These are phyloP conservation scores for Eustoma russellianum DNA, from an alignment of 257 asterid genomes.

Conservation along the genomic window DNA sequence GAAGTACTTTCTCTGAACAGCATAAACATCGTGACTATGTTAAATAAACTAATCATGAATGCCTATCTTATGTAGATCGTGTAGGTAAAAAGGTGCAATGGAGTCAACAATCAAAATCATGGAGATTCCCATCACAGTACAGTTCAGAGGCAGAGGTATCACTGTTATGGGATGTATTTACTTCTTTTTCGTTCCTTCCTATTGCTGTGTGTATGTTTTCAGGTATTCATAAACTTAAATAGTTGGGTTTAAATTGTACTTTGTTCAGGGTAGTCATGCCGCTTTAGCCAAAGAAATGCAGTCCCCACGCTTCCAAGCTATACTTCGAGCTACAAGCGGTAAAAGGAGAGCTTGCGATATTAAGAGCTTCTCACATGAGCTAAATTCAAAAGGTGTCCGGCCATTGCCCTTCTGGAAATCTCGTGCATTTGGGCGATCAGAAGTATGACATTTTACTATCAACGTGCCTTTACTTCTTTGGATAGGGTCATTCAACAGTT, in stretches of 20 bases:
- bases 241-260: constrained; percentile 22
- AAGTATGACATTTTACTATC: constrained; percentile 49
- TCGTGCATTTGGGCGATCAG: constrained; percentile 77
- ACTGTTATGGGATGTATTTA: constrained; percentile 1
- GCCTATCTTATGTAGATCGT: constrained; percentile 13
- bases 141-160: constrained; percentile 58
- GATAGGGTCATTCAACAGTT: background rate
- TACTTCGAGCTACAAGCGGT: constrained; percentile 80
- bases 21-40: background rate
- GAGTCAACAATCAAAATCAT: constrained; percentile 53
- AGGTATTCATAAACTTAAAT: background rate
- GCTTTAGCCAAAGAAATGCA: constrained; percentile 82
- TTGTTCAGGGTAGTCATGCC: constrained; percentile 59
- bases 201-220: background rate
- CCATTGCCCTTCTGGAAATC: constrained; percentile 96
- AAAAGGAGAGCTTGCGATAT: constrained; percentile 54
- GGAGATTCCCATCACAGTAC: constrained; percentile 40
- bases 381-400: constrained; percentile 85
- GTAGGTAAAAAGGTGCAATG: constrained; percentile 56
- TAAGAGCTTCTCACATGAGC: constrained; percentile 95
- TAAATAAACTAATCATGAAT: background rate
- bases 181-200: background rate
- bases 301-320: constrained; percentile 94
- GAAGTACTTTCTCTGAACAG: background rate
- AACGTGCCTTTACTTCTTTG: constrained; percentile 6